Evolutionary conservation across 1,284 basidiomycete genomes (phyloP).

Genomic region (Omphalotus olearius): DNA sequence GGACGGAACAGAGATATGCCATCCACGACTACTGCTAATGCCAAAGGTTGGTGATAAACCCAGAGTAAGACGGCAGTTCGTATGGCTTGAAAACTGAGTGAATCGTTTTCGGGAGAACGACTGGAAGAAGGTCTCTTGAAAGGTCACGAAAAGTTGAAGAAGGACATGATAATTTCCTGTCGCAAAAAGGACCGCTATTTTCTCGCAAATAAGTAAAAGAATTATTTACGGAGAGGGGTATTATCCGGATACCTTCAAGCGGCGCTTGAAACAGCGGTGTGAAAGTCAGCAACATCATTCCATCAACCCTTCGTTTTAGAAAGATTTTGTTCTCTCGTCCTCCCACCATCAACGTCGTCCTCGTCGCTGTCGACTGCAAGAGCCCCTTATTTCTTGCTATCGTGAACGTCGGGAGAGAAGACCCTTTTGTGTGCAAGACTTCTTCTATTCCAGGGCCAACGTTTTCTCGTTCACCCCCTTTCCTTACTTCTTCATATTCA

Average conservation of each 20-base stretch:
- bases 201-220: no score
- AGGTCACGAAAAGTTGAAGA: no score
- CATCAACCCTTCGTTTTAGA: conserved; percentile 9
- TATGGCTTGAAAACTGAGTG: no score
- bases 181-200: no score
- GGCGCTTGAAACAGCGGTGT: conserved; percentile 7
- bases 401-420: conserved; percentile 3
- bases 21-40: no score
- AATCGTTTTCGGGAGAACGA: no score
- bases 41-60: no score
- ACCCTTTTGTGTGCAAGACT: not conserved
- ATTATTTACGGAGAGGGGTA: no score
- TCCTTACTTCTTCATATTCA: not conserved
- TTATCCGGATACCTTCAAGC: conserved; percentile 1
- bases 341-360: conserved; percentile 13
- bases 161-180: no score
- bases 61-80: no score
- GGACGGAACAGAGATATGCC: no score
- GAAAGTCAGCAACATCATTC: conserved; percentile 1
- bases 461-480: not conserved
- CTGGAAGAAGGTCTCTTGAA: no score
- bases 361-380: conserved; percentile 3
- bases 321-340: conserved; percentile 9
- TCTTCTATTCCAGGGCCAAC: not conserved
- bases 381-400: not conserved